Base-by-base conservation (phyloP, 2,329 filamentous ascomycete genomes). In the Lasiodiplodia citricola region DNA sequence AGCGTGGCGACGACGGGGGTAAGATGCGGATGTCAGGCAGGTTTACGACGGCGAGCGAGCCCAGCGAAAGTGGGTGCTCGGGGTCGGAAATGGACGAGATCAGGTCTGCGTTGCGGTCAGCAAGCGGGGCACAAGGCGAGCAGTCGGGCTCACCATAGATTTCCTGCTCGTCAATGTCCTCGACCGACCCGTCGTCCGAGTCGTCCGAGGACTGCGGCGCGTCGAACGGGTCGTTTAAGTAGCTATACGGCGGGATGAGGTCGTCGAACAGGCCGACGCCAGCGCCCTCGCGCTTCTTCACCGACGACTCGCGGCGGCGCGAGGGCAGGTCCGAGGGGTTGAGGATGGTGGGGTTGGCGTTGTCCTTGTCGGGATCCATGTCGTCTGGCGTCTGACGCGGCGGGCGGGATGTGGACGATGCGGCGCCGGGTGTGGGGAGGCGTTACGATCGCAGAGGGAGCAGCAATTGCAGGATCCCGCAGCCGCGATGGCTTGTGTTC, bases 131-230 rank as follows among this genome's bases (percentile, higher is more conserved):
- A 14, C 58, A 31, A 16, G 35, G 31, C 35, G n/a, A 2, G 51
- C 47, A 23, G 28, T 31, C 31, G 67, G 67, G 50, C 75, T 72
- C 83, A 96, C 93, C 94, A 78, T 95, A 99, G 52, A 99, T 95
- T 81, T 99, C 96, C 80, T 97, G 96, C 79, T 96, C 93, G 77
- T 99, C 96, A 73, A 99, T 97, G 68, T 92, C 92, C 74, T 98
- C 94, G 44, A 90, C 85, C 1, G 84, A 83, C 60, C 88, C 86
- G 69, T 90, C 88, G 69, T 89, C 87, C 8, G 80, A 80, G 58
- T 79, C 74, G 58, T 77, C 79, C 28, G 79, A 79, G 60, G 76
- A 78, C 35, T 68, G 73, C 58, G 72, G 78, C 74, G 71, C 77
- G 70, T 72, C 80, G 68, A 87, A 85, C 44, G 85, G 83, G 74